phyloP scores from a whole-genome alignment of 345 rosid species.

The Turnera subulata region DNA sequence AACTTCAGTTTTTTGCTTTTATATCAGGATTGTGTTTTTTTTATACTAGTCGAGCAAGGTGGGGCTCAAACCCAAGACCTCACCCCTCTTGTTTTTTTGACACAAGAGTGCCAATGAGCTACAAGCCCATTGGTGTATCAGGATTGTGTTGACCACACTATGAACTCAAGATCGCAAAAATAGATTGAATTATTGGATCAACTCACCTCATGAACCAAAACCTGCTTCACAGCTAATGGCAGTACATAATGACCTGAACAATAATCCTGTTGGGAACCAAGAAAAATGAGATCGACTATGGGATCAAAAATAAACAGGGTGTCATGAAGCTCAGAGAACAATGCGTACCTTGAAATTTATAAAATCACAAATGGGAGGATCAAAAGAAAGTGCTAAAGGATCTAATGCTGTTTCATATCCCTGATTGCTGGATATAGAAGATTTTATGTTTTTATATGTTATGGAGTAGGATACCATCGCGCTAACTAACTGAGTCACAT shows the following conservation, averaged over 20 bases:
- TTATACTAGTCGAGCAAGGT: background rate
- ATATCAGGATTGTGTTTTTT: too few relatives aligned
- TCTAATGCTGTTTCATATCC: constrained; percentile 46
- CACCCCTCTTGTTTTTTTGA: too few relatives aligned
- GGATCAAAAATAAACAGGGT: background rate
- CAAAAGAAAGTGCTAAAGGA: constrained; percentile 51
- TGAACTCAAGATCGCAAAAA: too few relatives aligned
- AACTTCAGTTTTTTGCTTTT: background rate
- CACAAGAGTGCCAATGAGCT: too few relatives aligned
- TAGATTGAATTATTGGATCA: background rate
- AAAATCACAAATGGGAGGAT: constrained; percentile 70
- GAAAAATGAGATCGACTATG: constrained; percentile 10
- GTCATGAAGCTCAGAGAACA: constrained; percentile 7
- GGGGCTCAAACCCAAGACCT: too few relatives aligned
- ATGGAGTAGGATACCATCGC: constrained; percentile 70
- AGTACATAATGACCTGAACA: constrained; percentile 52
- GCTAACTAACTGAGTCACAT: constrained; percentile 54
- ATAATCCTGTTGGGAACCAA: constrained; percentile 54
- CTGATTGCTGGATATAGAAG: constrained; percentile 31
- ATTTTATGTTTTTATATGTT: constrained; percentile 58
- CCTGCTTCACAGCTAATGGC: constrained; percentile 72
- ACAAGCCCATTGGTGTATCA: too few relatives aligned
- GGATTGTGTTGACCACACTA: too few relatives aligned
- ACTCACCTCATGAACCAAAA: constrained; percentile 82
- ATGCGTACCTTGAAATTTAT: constrained; percentile 64